Percentiles rank a stretch among this genome's conserved stretches.
These are phyloP conservation scores for Chaetoscypha palmicola DNA, from an alignment of 2,329 filamentous ascomycete species.

Conservation along the genomic window DNA sequence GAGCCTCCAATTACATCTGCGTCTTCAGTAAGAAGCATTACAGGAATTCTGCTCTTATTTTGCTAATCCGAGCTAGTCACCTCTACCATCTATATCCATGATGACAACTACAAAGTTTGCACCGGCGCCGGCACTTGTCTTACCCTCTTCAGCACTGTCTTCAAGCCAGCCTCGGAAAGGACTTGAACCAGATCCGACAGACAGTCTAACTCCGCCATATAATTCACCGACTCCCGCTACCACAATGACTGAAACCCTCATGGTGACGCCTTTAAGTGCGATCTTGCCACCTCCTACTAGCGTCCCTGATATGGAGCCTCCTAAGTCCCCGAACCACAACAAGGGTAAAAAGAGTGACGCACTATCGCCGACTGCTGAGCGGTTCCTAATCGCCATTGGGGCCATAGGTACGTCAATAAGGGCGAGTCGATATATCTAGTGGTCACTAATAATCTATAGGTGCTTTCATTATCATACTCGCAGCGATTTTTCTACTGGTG, in stretches of 20 bases:
- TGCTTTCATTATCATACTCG: slow-evolving; percentile 25
- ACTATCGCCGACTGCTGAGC: slow-evolving; percentile 22
- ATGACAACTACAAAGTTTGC: slow-evolving; percentile 7
- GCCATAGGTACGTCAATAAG: slow-evolving; percentile 27
- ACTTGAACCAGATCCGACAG: not conserved
- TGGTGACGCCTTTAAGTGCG: slow-evolving; percentile 5
- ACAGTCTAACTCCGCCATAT: not conserved
- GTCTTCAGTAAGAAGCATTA: not conserved
- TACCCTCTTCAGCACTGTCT: not conserved
- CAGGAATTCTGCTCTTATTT: not conserved
- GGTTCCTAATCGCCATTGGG: slow-evolving; percentile 25
- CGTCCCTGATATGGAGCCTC: slow-evolving; percentile 6
- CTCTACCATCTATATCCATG: slow-evolving; percentile 7
- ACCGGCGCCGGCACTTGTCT: not conserved
- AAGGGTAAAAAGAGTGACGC: slow-evolving; percentile 4
- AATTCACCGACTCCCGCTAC: not conserved
- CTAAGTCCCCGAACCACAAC: too few relatives aligned
- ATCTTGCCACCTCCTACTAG: slow-evolving; percentile 5
- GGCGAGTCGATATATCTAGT: too few relatives aligned
- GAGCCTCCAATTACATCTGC: too few relatives aligned
- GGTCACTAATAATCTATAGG: too few relatives aligned
- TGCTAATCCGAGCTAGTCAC: not conserved
- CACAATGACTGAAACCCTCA: slow-evolving; percentile 3
- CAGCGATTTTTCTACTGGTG: slow-evolving; percentile 23
- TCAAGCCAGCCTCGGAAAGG: slow-evolving; percentile 3